phyloP scores from a whole-genome alignment of 202 grass and related monocot genomes.

The Schoenoplectus tabernaemontani region DNA sequence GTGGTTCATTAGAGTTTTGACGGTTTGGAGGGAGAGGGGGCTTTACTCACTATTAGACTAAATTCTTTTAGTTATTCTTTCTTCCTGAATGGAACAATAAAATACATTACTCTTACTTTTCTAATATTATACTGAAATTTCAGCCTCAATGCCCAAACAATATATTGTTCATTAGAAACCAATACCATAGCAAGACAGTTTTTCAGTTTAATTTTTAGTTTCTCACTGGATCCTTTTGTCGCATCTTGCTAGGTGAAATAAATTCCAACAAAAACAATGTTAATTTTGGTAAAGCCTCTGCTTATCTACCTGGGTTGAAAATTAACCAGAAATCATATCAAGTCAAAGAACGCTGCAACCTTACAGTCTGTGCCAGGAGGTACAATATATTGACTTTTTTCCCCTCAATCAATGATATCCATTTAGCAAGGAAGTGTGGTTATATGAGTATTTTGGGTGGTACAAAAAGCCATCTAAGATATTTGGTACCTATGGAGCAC shows the following conservation, averaged over 20 bases:
- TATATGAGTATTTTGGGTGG: background rate
- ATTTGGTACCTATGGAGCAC: constrained; percentile 8
- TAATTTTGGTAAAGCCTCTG: background rate
- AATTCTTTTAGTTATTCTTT: too few species aligned
- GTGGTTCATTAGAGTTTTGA: too few species aligned
- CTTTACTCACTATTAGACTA: too few species aligned
- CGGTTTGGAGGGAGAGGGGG: too few species aligned
- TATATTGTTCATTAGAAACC: too few species aligned
- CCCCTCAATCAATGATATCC: background rate
- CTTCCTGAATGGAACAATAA: too few species aligned
- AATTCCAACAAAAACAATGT: constrained; percentile 2
- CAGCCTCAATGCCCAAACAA: too few species aligned
- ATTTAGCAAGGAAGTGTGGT: background rate
- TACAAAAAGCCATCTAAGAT: background rate
- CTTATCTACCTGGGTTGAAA: background rate
- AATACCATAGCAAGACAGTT: background rate
- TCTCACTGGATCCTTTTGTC: background rate
- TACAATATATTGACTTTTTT: background rate
- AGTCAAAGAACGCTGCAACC: constrained; percentile 7
- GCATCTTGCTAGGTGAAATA: background rate
- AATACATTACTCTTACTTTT: too few species aligned
- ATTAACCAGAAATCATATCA: constrained; percentile 10
- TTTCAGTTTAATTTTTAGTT: background rate
- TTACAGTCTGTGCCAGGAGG: constrained; percentile 15
- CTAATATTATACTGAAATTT: too few species aligned